These are phyloP conservation scores for Penicillium chermesinum DNA, from an alignment of 495 filamentous ascomycete genomes.

Conservation along the genomic window DNA sequence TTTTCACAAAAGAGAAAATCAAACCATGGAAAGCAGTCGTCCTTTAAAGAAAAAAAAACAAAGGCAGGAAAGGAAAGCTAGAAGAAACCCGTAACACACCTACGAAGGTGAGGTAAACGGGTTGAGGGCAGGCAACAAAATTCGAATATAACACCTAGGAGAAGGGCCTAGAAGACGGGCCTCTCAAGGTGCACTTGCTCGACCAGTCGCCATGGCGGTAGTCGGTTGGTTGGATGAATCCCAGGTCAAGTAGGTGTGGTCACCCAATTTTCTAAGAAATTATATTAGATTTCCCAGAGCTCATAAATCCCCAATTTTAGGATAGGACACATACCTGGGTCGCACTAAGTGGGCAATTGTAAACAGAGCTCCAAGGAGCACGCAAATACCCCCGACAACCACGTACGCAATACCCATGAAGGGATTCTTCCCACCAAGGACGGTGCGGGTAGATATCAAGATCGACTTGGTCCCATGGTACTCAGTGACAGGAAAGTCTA, in stretches of 20 bases:
- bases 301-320: too few relatives aligned
- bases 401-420: constrained; percentile 96
- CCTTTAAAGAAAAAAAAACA: constrained; percentile 7
- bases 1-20: constrained; percentile 16
- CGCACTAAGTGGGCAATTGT: constrained; percentile 84
- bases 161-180: not conserved
- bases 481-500: constrained; percentile 72
- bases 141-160: constrained; percentile 2
- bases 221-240: constrained; percentile 73
- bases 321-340: constrained; percentile 55
- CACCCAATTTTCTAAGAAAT: constrained; percentile 94
- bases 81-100: not conserved
- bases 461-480: constrained; percentile 95
- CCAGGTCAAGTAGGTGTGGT: constrained; percentile 97
- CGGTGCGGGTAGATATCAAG: constrained; percentile 85
- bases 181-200: constrained; percentile 13
- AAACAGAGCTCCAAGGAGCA: constrained; percentile 82
- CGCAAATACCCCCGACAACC: constrained; percentile 87
- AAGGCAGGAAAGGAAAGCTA: constrained; percentile 2
- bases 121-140: constrained; percentile 5
- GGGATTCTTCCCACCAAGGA: constrained; percentile 91
- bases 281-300: too few relatives aligned
- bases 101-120: not conserved
- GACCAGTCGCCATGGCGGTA: constrained; percentile 53
- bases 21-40: not conserved